Evolutionary conservation across 1,139 yeast genomes (phyloP), one percentile per base, ranked within the genome.

Genomic region (Blastobotrys aristatus): DNA sequence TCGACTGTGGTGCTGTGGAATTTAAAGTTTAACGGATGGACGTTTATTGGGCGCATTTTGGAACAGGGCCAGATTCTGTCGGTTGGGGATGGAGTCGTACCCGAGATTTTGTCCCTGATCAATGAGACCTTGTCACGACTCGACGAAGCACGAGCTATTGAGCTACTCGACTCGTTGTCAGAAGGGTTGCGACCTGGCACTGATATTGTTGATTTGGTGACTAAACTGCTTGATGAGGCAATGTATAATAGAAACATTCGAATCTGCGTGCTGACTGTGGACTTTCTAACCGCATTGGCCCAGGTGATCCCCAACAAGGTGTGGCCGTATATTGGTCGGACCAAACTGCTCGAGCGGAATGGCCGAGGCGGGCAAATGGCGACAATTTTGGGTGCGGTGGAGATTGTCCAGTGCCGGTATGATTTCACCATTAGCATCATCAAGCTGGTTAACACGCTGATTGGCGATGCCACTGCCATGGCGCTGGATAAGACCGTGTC

Each of bases 11-110:
- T 84, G 1, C 75, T 88, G 27, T 89, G 92, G 69, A 69, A 83
- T 38, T 79, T 84, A 62, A 74, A 76, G 4, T 88, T 82, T 60
- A 85, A 82, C 61, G 97, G 97, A 0, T 88, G 97, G 96, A 77
- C 94, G 0, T 70, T 85, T 37, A 58, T 90, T 31, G 97, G 97
- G 1, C 75, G 95, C 56, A 69, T 86, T 0, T 64, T 90, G 27
- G 90, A 84, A 55, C 84, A 82, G 70, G 81, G 30, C 2, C 24
- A 20, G 35, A 18, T 14, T 13, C 11, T 21, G 40, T 22, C 41
- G 17, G 22, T 38, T 13, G 33, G 3, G 2, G 36, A 14, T 16
- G 69, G 68, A 43, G 68, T 43, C 67, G 68, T 77, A 11, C 57
- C 74, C 10, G 77, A 79, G 31, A 76, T 82, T 20, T 59, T 83